Percentiles rank a stretch among this genome's conserved stretches.
These are phyloP conservation scores for Saccharomyces uvarum DNA, from an alignment of 1,139 yeast genomes.

Conservation along the genomic window DNA sequence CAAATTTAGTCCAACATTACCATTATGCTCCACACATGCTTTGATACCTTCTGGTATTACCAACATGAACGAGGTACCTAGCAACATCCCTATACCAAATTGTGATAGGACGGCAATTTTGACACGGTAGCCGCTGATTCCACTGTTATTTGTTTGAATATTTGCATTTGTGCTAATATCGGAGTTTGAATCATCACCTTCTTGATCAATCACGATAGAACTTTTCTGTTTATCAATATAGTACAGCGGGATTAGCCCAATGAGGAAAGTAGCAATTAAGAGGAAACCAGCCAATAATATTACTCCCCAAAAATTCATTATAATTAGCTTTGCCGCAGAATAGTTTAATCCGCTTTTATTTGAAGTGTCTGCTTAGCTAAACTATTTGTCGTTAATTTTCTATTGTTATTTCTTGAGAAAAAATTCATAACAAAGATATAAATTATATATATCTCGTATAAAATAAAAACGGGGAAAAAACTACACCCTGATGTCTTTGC, in stretches of 20 bases:
- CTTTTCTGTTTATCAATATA: conserved; percentile 11
- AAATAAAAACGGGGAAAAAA: background rate
- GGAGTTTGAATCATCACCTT: conserved; percentile 8
- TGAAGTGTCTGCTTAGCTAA: background rate
- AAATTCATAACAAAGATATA: background rate
- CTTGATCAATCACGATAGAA: conserved; percentile 15
- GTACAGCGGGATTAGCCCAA: conserved; percentile 35
- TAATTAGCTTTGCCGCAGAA: conserved; percentile 4
- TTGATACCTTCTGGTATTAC: conserved; percentile 57
- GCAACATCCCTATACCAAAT: conserved; percentile 49
- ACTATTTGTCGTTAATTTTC: background rate
- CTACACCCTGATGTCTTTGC: background rate
- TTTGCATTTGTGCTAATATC: background rate
- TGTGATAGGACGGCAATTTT: conserved; percentile 32
- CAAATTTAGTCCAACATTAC: conserved; percentile 29
- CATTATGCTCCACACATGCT: conserved; percentile 33
- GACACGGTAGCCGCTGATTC: background rate
- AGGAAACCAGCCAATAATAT: conserved; percentile 15
- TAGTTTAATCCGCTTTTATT: background rate
- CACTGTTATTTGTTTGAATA: background rate
- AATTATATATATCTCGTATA: background rate
- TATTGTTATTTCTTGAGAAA: background rate
- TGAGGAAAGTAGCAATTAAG: conserved; percentile 27
- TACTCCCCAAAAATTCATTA: conserved; percentile 11
- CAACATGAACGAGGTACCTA: conserved; percentile 49